Percentiles rank a stretch among this genome's conserved stretches.
Conservation (phyloP, 371 early-diverging fungal genomes). For the Mortierella sp. region DNA sequence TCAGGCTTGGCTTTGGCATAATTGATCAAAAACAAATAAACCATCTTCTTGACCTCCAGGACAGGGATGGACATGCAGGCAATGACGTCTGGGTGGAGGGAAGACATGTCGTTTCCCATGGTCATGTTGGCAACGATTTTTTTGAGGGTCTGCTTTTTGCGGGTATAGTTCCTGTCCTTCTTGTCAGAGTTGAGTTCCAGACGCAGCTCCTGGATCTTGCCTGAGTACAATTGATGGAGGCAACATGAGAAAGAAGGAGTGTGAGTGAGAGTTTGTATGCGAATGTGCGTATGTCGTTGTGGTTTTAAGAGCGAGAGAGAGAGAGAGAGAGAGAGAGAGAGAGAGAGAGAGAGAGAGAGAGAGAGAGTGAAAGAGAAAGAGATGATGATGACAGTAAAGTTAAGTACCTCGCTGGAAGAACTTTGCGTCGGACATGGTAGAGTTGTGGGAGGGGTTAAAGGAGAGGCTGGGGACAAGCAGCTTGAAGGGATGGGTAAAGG, state of each 20-base stretch:
- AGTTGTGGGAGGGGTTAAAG: not conserved
- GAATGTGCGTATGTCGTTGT: not conserved
- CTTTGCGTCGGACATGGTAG: slow-evolving; percentile 81
- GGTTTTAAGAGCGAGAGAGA: too few relatives aligned
- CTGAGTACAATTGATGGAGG: slow-evolving; percentile 60
- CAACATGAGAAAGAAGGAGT: not conserved
- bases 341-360: too few relatives aligned
- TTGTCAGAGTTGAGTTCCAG: slow-evolving; percentile 93
- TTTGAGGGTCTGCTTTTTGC: slow-evolving; percentile 93
- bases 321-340: not conserved
- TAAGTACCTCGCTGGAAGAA: slow-evolving; percentile 84
- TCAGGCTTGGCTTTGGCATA: slow-evolving; percentile 98
- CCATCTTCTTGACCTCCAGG: slow-evolving; percentile 97
- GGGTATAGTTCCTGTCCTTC: slow-evolving; percentile 89
- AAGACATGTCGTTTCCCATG: slow-evolving; percentile 98
- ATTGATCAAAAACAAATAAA: slow-evolving; percentile 91
- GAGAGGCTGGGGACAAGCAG: slow-evolving; percentile 3
- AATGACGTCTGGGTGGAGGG: slow-evolving; percentile 96
- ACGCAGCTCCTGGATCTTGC: slow-evolving; percentile 96
- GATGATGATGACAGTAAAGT: not conserved
- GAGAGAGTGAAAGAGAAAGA: not conserved
- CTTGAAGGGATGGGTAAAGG: not conserved
- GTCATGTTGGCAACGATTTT: slow-evolving; percentile 99
- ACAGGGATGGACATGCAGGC: slow-evolving; percentile 99
- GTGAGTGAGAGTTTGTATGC: not conserved